Evolutionary conservation across 2,329 filamentous ascomycete species (phyloP).

Genomic region (Monosporascus sp.): DNA sequence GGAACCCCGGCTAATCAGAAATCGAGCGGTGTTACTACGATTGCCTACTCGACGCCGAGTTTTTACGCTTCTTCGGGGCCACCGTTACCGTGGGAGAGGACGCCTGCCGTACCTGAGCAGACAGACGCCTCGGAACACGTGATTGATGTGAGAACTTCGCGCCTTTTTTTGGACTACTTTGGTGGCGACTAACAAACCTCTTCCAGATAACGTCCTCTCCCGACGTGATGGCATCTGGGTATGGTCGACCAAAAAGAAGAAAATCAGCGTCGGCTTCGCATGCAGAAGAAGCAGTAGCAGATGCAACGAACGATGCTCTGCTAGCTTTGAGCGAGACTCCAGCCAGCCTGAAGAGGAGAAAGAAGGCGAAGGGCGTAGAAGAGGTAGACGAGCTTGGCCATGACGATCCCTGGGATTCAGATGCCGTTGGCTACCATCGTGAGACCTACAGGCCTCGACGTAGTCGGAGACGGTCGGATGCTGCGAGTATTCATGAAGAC

Average conservation of each 20-base stretch:
- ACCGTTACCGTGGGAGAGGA: conserved; percentile 22
- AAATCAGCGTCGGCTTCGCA: neutral
- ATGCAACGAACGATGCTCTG: conserved; percentile 1
- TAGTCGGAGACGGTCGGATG: conserved; percentile 12
- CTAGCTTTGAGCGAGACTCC: conserved; percentile 1
- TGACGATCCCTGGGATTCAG: conserved; percentile 11
- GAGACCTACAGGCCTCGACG: conserved; percentile 15
- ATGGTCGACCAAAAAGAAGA: conserved; percentile 2
- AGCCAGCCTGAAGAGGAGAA: conserved; percentile 13
- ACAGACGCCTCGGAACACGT: conserved; percentile 6
- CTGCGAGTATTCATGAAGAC: conserved; percentile 3
- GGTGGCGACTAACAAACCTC: conserved; percentile 4
- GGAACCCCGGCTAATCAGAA: conserved; percentile 18
- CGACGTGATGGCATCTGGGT: conserved; percentile 16
- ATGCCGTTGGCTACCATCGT: conserved; percentile 6
- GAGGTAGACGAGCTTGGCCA: conserved; percentile 24
- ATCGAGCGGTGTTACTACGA: conserved; percentile 25
- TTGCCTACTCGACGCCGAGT: conserved; percentile 27
- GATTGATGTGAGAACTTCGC: conserved; percentile 17
- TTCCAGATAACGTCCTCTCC: conserved; percentile 24
- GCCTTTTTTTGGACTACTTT: neutral
- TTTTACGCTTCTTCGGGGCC: conserved; percentile 25
- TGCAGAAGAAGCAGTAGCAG: conserved; percentile 3
- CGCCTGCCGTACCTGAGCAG: conserved; percentile 3
- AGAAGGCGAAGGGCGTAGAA: conserved; percentile 8